Conservation (phyloP, 371 early-diverging fungal genomes). For the Phascolomyces articulosus region DNA sequence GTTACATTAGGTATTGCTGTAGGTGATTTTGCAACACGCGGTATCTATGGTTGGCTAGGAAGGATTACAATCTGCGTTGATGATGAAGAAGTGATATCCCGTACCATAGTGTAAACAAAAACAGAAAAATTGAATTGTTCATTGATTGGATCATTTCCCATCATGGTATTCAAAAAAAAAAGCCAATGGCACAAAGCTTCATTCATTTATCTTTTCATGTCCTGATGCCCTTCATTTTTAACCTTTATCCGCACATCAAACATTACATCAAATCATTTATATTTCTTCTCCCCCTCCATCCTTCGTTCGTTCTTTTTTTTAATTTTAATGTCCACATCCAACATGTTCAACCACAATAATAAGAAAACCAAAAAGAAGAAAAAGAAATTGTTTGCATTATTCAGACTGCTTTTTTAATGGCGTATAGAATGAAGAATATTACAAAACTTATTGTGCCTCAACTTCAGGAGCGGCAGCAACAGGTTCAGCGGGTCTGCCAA, state of each 20-base stretch:
- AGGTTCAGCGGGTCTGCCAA: constrained; percentile 58
- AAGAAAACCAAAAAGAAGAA: not conserved
- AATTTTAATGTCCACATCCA: no score
- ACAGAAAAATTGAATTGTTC: no score
- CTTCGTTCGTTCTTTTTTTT: no score
- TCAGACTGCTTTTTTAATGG: constrained; percentile 8
- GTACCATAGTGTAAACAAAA: not conserved
- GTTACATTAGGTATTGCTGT: constrained; percentile 64
- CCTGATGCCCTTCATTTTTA: no score
- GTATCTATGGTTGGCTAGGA: constrained; percentile 38
- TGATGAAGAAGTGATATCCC: constrained; percentile 44
- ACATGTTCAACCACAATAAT: no score
- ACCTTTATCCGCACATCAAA: no score
- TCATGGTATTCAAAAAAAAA: no score
- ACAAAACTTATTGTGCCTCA: constrained; percentile 20
- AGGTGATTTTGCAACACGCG: constrained; percentile 44
- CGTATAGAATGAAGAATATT: not conserved
- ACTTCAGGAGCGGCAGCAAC: constrained; percentile 30
- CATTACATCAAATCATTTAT: no score
- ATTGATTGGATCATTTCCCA: no score
- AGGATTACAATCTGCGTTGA: constrained; percentile 33
- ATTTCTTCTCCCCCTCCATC: not conserved
- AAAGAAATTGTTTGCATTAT: not conserved
- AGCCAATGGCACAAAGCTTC: no score
- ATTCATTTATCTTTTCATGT: no score